Evolutionary conservation across 257 asterid species (phyloP).

Genomic region (Echites panduratus): DNA sequence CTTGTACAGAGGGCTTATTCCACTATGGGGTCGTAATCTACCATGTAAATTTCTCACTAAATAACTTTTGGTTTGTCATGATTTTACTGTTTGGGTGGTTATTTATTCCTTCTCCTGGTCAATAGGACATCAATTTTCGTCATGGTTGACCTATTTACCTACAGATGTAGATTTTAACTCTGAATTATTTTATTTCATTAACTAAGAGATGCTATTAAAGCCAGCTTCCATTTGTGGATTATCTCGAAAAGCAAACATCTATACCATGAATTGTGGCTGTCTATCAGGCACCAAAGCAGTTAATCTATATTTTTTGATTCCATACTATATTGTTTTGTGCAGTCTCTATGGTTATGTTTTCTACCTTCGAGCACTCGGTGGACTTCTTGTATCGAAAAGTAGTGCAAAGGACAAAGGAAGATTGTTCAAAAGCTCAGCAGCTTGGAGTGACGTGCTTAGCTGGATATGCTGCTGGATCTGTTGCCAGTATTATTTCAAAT

Average conservation of each 20-base stretch:
- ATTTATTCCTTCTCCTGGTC: background rate
- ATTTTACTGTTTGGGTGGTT: slow-evolving; percentile 2
- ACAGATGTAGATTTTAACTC: background rate
- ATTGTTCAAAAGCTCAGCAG: slow-evolving; percentile 39
- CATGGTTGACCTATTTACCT: background rate
- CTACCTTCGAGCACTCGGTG: slow-evolving; percentile 44
- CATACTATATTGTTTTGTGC: slow-evolving; percentile 12
- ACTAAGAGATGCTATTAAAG: background rate
- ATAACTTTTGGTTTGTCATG: background rate
- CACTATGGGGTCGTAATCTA: slow-evolving; percentile 42
- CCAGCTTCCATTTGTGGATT: background rate
- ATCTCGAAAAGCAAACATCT: background rate
- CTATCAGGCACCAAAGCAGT: background rate
- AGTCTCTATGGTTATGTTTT: slow-evolving; percentile 46
- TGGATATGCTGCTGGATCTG: slow-evolving; percentile 47
- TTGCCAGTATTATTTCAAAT: slow-evolving; percentile 38
- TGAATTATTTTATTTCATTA: background rate
- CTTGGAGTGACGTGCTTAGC: slow-evolving; percentile 45
- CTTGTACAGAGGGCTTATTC: slow-evolving; percentile 40
- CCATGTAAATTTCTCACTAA: slow-evolving; percentile 31
- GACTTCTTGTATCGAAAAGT: slow-evolving; percentile 31
- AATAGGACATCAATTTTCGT: background rate
- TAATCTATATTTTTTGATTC: background rate
- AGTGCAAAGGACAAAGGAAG: slow-evolving; percentile 32
- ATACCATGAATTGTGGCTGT: background rate